phyloP scores from a whole-genome alignment of 2,329 filamentous ascomycete species.

The Aspergillus ibericus region DNA sequence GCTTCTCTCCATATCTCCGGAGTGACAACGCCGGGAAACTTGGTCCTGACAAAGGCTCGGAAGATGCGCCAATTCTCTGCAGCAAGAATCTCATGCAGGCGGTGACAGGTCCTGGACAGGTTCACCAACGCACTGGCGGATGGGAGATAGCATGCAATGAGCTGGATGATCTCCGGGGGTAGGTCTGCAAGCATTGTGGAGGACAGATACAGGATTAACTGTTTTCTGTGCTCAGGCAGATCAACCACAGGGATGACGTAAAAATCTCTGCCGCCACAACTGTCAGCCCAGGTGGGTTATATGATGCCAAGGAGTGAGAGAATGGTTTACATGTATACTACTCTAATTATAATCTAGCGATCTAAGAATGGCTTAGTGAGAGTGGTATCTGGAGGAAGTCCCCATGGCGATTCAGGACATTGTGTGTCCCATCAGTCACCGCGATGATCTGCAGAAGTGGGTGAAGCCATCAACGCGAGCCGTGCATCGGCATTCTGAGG shows the following conservation, averaged over 20 bases:
- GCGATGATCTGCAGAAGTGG: slow-evolving; percentile 1
- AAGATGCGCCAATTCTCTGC: slow-evolving; percentile 51
- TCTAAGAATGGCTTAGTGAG: not conserved
- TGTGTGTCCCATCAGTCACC: slow-evolving; percentile 2
- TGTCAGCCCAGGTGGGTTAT: not conserved
- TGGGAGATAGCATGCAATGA: slow-evolving; percentile 45
- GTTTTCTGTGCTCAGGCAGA: not conserved
- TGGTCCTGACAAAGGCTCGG: slow-evolving; percentile 47
- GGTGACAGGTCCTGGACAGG: slow-evolving; percentile 49
- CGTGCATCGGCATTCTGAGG: not conserved
- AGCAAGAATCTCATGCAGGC: slow-evolving; percentile 47
- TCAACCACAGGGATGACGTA: not conserved
- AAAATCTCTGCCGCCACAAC: not conserved
- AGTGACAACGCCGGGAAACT: slow-evolving; percentile 49
- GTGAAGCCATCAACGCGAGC: not conserved
- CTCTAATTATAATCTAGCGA: not conserved
- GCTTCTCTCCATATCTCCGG: slow-evolving; percentile 50
- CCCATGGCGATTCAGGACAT: not conserved
- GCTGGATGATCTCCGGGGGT: slow-evolving; percentile 46
- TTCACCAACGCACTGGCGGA: slow-evolving; percentile 46
- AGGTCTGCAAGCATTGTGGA: slow-evolving; percentile 34
- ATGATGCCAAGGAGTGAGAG: not conserved
- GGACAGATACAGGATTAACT: not conserved
- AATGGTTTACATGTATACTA: not conserved
- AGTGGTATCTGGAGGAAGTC: not conserved